Evolutionary conservation across 768 basidiomycete genomes (phyloP), one percentile per base, ranked within the genome.

Genomic region (Pisolithus tinctorius): DNA sequence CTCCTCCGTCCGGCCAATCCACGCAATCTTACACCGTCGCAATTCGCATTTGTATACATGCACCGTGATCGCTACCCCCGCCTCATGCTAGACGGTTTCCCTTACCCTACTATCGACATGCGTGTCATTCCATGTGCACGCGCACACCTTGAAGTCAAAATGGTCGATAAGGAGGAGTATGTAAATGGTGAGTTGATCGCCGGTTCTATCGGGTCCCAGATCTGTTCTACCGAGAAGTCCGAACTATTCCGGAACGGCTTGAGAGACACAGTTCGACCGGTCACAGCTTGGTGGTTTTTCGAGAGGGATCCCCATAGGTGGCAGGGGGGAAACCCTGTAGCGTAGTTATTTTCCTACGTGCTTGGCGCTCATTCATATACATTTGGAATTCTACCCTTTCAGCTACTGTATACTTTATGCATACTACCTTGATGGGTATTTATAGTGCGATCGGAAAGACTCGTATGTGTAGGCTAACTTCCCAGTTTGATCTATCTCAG

Each of bases 221-320:
- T 66, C 20, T 68, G 62, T 42, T 64, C 58, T 26, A 64, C 60
- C 25, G 65, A 60, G 44, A 66, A 64, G 52, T 58, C 60, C 13
- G 58, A 66, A 39, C 38, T 63, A 46, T 67, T 63, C 50, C 51
- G 61, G 30, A 61, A 62, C 17, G 69, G 67, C n/a, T 39, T 60
- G 49, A 55, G 66, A 51, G 69, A 69, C 44, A 70, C 61, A 3
- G 60, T 65, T 26, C 55, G 57, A 41, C 63, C 67, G 1, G 52
- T 70, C n/a, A 54, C 57, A 20, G 68, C 58, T 7, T 69, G 66
- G 67, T 69, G 68, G 68, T 58, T 63, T 47, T 58, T 70, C 31
- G 29, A 47, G 14, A 36, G 4, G 34, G 36, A 47, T 31, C 36
- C 45, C 9, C 23, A 16, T 8, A 47, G 30, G 17, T 36, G 31